These are phyloP conservation scores for Citrus australasica DNA, from an alignment of 345 rosid species.

Conservation along the genomic window DNA sequence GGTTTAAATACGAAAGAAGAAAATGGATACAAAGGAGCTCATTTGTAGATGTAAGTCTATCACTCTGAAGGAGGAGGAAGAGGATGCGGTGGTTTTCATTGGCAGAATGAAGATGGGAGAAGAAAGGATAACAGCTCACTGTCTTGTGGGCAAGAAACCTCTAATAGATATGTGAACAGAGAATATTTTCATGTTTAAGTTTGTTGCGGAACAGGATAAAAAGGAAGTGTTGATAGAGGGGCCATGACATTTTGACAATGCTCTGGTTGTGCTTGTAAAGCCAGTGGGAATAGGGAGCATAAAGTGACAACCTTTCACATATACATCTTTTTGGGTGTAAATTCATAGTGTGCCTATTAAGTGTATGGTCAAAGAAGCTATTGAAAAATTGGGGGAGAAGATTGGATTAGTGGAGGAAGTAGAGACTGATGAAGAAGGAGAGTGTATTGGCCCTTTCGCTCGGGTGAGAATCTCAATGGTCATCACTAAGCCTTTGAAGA, in stretches of 20 bases:
- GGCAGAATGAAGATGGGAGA: background rate
- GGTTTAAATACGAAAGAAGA: too few relatives aligned
- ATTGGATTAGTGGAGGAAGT: background rate
- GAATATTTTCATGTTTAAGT: background rate
- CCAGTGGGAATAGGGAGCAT: background rate
- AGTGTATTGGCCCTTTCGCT: too few relatives aligned
- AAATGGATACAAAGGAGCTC: background rate
- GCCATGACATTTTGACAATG: background rate
- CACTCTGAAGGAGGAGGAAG: too few relatives aligned
- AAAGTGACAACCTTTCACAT: too few relatives aligned
- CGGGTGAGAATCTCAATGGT: background rate
- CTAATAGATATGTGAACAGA: too few relatives aligned
- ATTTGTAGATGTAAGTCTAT: background rate
- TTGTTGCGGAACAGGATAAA: background rate
- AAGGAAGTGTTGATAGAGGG: too few relatives aligned
- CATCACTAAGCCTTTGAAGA: background rate
- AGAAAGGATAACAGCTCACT: background rate
- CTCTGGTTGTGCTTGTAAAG: background rate
- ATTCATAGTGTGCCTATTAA: too few relatives aligned
- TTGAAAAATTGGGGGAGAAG: too few relatives aligned
- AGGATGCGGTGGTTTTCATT: background rate
- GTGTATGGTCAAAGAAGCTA: background rate
- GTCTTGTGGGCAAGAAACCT: background rate
- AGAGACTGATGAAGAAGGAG: background rate
- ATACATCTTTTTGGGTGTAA: background rate